These are phyloP conservation scores for Scutellaria minor DNA, from an alignment of 257 asterid genomes.

Conservation along the genomic window DNA sequence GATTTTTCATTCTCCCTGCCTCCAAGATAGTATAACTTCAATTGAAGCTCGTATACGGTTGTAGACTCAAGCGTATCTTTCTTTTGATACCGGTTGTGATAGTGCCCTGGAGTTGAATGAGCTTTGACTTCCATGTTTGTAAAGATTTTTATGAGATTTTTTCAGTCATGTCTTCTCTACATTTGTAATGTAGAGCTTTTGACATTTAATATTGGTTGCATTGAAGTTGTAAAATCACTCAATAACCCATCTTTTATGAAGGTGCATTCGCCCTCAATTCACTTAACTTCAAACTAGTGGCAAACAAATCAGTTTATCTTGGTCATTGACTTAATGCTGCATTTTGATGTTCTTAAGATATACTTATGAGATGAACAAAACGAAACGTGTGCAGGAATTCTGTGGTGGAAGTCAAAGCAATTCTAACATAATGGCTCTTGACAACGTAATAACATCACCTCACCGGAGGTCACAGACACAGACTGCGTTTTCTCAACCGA, in stretches of 20 bases:
- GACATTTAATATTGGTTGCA: neutral
- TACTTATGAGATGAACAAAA: slow-evolving; percentile 5
- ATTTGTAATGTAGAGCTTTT: neutral
- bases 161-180: neutral
- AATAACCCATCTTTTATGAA: neutral
- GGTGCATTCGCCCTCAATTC: neutral
- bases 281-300: neutral
- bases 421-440: slow-evolving; percentile 53
- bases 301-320: neutral
- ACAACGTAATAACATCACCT: slow-evolving; percentile 64
- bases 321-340: neutral
- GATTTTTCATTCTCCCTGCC: too few species aligned
- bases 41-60: slow-evolving; percentile 7
- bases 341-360: neutral
- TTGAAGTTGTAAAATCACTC: slow-evolving; percentile 9
- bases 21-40: neutral
- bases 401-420: slow-evolving; percentile 26
- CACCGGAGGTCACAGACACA: slow-evolving; percentile 70
- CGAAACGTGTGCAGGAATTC: slow-evolving; percentile 39
- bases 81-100: neutral
- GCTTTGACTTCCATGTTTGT: slow-evolving; percentile 8
- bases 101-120: neutral
- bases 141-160: neutral
- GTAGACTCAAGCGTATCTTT: neutral
- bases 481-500: slow-evolving; percentile 55